Conservation (phyloP, 2,329 filamentous ascomycete species). For the Ophiostoma pallidulum region DNA sequence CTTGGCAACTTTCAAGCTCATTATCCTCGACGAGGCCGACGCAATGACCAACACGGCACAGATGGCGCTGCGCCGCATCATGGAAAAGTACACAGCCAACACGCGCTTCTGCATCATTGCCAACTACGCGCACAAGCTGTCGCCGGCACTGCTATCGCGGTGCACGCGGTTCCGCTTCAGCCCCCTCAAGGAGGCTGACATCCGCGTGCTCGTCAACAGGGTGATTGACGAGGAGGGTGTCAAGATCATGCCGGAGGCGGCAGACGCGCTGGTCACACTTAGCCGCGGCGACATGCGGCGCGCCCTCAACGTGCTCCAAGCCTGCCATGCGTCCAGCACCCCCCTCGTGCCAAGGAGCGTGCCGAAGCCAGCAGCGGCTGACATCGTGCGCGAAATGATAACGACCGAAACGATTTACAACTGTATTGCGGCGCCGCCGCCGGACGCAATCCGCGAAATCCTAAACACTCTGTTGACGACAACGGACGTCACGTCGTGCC, state of each 20-base stretch:
- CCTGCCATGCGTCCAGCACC: constrained; percentile 86
- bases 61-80: constrained; percentile 92
- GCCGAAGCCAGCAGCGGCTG: constrained; percentile 35
- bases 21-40: constrained; percentile 97
- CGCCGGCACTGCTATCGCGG: constrained; percentile 79
- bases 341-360: constrained; percentile 53
- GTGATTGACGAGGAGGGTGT: constrained; percentile 83
- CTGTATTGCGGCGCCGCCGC: constrained; percentile 92
- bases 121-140: constrained; percentile 97
- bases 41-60: constrained; percentile 99
- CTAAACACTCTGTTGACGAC: constrained; percentile 74
- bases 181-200: constrained; percentile 81
- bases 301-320: constrained; percentile 89
- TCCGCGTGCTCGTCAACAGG: constrained; percentile 73
- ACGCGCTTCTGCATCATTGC: constrained; percentile 97
- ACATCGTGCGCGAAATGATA: constrained; percentile 62
- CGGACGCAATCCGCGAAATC: constrained; percentile 77
- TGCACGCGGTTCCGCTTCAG: constrained; percentile 95
- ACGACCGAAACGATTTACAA: constrained; percentile 95
- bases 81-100: constrained; percentile 99
- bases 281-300: constrained; percentile 95
- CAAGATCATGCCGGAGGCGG: constrained; percentile 70
- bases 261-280: constrained; percentile 72
- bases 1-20: constrained; percentile 81
- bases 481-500: constrained; percentile 78